A percentile compares a stretch with the other conserved stretches of the same genome.
Conservation (phyloP, 2,329 filamentous ascomycete species). For the Verticillium nonalfalfae region DNA sequence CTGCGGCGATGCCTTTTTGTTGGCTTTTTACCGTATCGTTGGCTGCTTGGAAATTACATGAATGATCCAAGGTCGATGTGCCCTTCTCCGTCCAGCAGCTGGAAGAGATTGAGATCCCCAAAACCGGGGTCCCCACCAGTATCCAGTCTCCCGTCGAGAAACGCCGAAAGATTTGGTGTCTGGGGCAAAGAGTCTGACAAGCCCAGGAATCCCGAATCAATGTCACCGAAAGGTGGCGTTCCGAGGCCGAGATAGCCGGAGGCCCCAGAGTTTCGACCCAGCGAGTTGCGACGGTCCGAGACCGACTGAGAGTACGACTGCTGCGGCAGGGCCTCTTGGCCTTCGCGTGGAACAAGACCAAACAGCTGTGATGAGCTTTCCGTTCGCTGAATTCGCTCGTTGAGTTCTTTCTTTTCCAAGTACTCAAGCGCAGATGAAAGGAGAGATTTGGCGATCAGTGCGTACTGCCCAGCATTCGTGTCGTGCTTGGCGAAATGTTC, state of each 20-base stretch:
- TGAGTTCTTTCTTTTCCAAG: constrained; percentile 39
- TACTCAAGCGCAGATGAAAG: constrained; percentile 37
- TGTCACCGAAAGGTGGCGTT: constrained; percentile 25
- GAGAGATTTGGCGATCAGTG: constrained; percentile 45
- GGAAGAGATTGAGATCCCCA: constrained; percentile 41
- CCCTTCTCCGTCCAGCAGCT: constrained; percentile 42
- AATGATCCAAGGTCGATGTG: constrained; percentile 44
- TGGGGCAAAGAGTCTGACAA: constrained; percentile 28
- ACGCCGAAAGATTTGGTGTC: constrained; percentile 32
- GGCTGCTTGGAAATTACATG: constrained; percentile 14
- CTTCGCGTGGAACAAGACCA: constrained; percentile 34
- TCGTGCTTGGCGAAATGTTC: constrained; percentile 43
- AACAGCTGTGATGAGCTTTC: constrained; percentile 47
- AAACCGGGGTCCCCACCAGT: constrained; percentile 34
- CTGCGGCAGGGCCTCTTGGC: constrained; percentile 2
- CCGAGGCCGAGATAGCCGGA: constrained; percentile 15
- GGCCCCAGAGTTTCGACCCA: background rate
- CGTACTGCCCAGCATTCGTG: constrained; percentile 45
- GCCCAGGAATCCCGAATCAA: constrained; percentile 30
- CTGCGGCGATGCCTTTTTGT: background rate
- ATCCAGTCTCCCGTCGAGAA: constrained; percentile 27
- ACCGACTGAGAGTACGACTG: background rate
- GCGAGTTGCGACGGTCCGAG: background rate
- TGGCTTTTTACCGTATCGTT: background rate
- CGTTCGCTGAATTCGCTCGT: constrained; percentile 38